A percentile compares a stretch with the other conserved stretches of the same genome.
Conservation (phyloP, 805 yeast genomes). For the Candida patagonica region DNA sequence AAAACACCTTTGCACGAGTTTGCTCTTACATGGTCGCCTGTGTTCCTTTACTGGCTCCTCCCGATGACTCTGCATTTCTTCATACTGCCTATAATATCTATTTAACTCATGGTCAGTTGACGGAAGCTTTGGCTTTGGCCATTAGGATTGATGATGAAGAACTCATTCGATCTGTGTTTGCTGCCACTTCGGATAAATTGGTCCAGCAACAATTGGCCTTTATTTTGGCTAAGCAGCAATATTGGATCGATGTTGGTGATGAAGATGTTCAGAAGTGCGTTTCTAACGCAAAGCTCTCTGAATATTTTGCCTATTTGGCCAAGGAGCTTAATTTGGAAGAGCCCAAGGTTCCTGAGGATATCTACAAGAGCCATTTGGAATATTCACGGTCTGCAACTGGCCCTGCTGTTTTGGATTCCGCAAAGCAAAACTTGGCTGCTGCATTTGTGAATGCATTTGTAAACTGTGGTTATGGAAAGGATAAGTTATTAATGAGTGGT, state of each 20-base stretch:
- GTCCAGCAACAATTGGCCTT: constrained; percentile 87
- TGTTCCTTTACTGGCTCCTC: constrained; percentile 93
- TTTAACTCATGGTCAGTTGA: constrained; percentile 62
- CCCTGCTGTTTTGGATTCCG: constrained; percentile 57
- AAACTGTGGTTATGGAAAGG: constrained; percentile 85
- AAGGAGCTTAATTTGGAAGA: constrained; percentile 82
- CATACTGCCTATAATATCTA: constrained; percentile 85
- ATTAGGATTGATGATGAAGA: constrained; percentile 78
- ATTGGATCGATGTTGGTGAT: constrained; percentile 50
- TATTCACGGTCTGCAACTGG: constrained; percentile 51
- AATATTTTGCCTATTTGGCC: constrained; percentile 68
- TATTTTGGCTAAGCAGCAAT: constrained; percentile 78
- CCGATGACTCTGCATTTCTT: constrained; percentile 79
- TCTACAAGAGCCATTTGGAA: constrained; percentile 86
- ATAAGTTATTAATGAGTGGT: constrained; percentile 59
- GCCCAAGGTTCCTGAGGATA: constrained; percentile 91
- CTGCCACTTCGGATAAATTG: constrained; percentile 58
- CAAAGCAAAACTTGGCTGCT: constrained; percentile 89
- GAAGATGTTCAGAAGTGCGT: constrained; percentile 73
- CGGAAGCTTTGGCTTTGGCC: constrained; percentile 87
- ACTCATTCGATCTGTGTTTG: constrained; percentile 70
- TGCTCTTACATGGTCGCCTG: constrained; percentile 92
- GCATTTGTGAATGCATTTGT: constrained; percentile 89
- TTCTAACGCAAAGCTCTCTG: constrained; percentile 68
- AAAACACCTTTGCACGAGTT: constrained; percentile 74